Evolutionary conservation across 164 flowering plant genomes (phyloP), one percentile per base, ranked within the genome.

Genomic region (Stephania cephalantha): DNA sequence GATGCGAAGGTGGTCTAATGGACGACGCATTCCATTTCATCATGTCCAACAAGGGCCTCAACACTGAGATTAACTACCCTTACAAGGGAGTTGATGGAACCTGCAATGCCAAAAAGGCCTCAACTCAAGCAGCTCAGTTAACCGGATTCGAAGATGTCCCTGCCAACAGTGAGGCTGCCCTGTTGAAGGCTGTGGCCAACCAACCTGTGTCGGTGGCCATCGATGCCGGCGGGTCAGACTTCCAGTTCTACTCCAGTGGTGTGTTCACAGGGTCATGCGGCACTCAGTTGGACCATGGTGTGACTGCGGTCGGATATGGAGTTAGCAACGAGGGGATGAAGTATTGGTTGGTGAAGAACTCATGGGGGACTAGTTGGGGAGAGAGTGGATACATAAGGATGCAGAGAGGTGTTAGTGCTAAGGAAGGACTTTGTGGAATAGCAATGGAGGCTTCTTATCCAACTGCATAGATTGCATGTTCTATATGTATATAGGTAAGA

Each of bases 281-380:
- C 1, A 69, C 71, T 8, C 3, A 74, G 5, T 18, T 74, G n/a
- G 29, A 74, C 35, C 76, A 74, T 48, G 71, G 64, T 46, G 76
- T 74, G 11, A 74, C 76, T 9, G 64, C 46, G 15, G 64, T 74
- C 15, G 71, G 76, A 2, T 74, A 74, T 67, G 76, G 76, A 29
- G 11, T 7, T 6, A 68, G 25, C 20, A 18, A 5, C 2, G 64
- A 66, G 18, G 70, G 76, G 12, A 74, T 10, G 9, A 66, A 74
- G 45, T 74, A 74, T 66, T 65, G 76, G 76, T 20, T 74, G 11
- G 76, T 66, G 20, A 74, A 74, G 76, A 74, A 74, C 45, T 65
- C 55, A 2, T 50, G 55, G 55, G 55, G 55, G 15, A 50, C 15
- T 50, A 15, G 55, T 10, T 50, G 55, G 55, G 55, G 55, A 2